These are phyloP conservation scores for Dianthus caryophyllus DNA, from an alignment of 148 eudicot species.

Conservation along the genomic window DNA sequence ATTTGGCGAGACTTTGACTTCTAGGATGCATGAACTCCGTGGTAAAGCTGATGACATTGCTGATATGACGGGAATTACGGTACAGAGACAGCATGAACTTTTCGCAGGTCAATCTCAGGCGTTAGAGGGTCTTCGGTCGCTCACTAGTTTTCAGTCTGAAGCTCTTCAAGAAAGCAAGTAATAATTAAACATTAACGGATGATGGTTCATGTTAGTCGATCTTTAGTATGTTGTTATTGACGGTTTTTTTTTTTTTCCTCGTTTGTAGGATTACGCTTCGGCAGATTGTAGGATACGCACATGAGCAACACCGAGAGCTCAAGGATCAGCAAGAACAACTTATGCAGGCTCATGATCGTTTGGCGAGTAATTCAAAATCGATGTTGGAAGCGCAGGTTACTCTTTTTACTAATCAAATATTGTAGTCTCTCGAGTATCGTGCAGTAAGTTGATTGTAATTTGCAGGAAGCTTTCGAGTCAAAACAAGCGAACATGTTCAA, in stretches of 20 bases:
- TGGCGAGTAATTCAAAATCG: constrained; percentile 54
- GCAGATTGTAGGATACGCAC: constrained; percentile 50
- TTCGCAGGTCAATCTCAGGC: constrained; percentile 56
- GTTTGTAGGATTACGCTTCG: constrained; percentile 45
- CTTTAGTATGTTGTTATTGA: background rate
- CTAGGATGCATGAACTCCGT: constrained; percentile 50
- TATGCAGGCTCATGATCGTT: constrained; percentile 50
- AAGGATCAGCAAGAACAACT: constrained; percentile 51
- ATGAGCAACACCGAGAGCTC: constrained; percentile 62
- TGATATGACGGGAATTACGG: constrained; percentile 43
- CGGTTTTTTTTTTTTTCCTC: background rate
- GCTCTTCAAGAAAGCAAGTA: constrained; percentile 90
- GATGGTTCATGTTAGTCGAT: background rate
- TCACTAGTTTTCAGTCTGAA: constrained; percentile 50
- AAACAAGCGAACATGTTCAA: constrained; percentile 83
- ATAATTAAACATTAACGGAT: background rate
- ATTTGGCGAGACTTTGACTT: constrained; percentile 53
- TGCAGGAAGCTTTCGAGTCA: constrained; percentile 78
- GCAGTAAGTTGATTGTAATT: no score
- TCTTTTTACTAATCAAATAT: background rate
- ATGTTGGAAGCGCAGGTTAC: constrained; percentile 75
- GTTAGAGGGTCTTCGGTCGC: constrained; percentile 52
- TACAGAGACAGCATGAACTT: constrained; percentile 66
- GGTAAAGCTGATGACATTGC: constrained; percentile 72
- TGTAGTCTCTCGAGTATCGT: background rate